Evolutionary conservation across 2,329 filamentous ascomycete species (phyloP), one percentile per base, ranked within the genome.

Genomic region (Leptographium radiaticola): DNA sequence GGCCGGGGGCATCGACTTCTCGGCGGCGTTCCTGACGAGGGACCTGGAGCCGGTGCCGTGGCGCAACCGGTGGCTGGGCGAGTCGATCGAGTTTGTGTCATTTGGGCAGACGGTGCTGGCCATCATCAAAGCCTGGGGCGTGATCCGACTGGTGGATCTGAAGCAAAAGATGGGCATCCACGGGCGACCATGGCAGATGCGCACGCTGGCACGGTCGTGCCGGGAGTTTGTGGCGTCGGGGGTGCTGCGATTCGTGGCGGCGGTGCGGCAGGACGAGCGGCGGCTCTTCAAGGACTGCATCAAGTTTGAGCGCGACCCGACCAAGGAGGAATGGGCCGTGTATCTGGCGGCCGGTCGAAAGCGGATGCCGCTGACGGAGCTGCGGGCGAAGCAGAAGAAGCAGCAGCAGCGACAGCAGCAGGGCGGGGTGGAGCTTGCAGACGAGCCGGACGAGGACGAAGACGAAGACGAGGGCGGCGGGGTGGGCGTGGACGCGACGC

Each of bases 201-300:
- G 77, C 59, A 75, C 76, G 8, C 65, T 80, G 43, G 75, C 79
- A 9, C 80, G 79, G 59, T 75, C 76, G 15, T 79, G 76, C 48
- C 73, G 80, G 16, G 79, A 78, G 59, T 72, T 82, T 56, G 77
- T 77, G 25, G 71, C 73, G 30, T 68, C 75, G 48, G 80, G 79
- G 7, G 71, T 76, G 33, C 69, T 81, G 20, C 73, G 74, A 48
- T 81, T 79, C 58, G 75, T 80, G 4, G 77, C 77, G 4, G 79
- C 78, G 6, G 74, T 72, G 40, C 74, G 80, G 12, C 69, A 71
- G 16, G 71, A 73, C 38, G 65, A 65, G 31, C 66, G 64, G 54
- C 73, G 73, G 53, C 67, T 82, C 7, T 81, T 77, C 67, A 81
- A 80, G 59, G 79, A 83, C 59, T 83, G 80, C 59, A 70, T 83